Evolutionary conservation across 768 basidiomycete genomes (phyloP).

Genomic region (Gymnopilus dilepis): DNA sequence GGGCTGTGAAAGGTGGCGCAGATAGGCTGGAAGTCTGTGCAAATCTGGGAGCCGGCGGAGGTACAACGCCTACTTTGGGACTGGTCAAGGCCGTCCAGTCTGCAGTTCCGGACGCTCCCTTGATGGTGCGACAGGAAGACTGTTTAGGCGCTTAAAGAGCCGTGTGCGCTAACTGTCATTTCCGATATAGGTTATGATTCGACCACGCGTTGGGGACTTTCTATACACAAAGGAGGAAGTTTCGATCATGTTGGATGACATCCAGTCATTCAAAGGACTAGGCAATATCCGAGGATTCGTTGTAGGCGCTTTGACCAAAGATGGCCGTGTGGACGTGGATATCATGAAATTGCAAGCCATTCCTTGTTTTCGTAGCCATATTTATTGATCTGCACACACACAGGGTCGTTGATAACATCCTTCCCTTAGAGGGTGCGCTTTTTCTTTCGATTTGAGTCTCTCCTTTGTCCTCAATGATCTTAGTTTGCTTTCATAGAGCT

Average conservation of each 20-base stretch:
- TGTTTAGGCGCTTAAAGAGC: neutral
- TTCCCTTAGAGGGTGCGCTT: conserved; percentile 65
- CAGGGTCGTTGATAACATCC: conserved; percentile 62
- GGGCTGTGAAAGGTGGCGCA: conserved; percentile 74
- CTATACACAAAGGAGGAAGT: conserved; percentile 70
- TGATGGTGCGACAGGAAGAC: conserved; percentile 60
- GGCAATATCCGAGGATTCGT: conserved; percentile 67
- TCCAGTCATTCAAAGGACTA: conserved; percentile 59
- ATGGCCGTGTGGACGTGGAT: conserved; percentile 64
- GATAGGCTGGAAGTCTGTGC: conserved; percentile 80
- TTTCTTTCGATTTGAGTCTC: neutral
- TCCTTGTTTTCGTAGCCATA: neutral
- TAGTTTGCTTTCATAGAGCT: conserved; percentile 82
- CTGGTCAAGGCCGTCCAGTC: conserved; percentile 63
- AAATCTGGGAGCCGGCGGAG: conserved; percentile 75
- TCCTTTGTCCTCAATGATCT: neutral
- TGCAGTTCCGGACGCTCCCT: conserved; percentile 49
- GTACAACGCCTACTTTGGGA: conserved; percentile 83
- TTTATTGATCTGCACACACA: neutral
- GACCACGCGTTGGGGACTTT: conserved; percentile 83
- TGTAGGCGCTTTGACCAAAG: conserved; percentile 60
- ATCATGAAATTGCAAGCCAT: conserved; percentile 58
- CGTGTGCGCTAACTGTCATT: conserved; percentile 3
- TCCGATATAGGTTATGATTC: conserved; percentile 69
- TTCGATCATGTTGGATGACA: conserved; percentile 77